These are phyloP conservation scores for Colletotrichum viniferum DNA, from an alignment of 2,329 filamentous ascomycete genomes.

Conservation along the genomic window DNA sequence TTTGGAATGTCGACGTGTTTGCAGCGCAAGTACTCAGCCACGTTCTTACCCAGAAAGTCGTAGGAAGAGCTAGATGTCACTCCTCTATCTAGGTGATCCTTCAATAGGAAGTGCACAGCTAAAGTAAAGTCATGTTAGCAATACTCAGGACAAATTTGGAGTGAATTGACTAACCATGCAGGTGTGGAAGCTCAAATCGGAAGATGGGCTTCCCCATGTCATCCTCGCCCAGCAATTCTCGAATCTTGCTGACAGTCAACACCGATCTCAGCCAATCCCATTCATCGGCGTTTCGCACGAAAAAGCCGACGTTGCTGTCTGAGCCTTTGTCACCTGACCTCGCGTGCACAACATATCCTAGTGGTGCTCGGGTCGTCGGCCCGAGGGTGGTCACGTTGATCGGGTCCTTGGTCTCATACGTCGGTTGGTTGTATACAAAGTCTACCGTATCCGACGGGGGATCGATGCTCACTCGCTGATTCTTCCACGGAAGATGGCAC, in stretches of 20 bases:
- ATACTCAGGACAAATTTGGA: no score
- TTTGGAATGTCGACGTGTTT: conserved; percentile 32
- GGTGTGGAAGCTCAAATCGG: conserved; percentile 46
- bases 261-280: conserved; percentile 37
- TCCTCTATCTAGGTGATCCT: conserved; percentile 40
- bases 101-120: conserved; percentile 41
- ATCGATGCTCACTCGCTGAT: conserved; percentile 17
- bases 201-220: conserved; percentile 42
- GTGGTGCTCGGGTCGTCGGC: conserved; percentile 27
- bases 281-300: conserved; percentile 23
- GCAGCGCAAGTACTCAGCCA: conserved; percentile 32
- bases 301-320: conserved; percentile 35
- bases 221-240: conserved; percentile 40
- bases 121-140: not conserved
- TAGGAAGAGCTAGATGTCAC: conserved; percentile 24
- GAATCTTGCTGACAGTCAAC: conserved; percentile 42
- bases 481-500: conserved; percentile 28
- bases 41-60: conserved; percentile 36
- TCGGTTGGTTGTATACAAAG: conserved; percentile 28
- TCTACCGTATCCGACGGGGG: conserved; percentile 25
- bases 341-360: conserved; percentile 35
- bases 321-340: conserved; percentile 46
- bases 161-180: not conserved
- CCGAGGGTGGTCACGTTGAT: conserved; percentile 29
- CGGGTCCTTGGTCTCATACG: conserved; percentile 29